Evolutionary conservation across 805 yeast genomes (phyloP).

Genomic region (Myxozyma neglecta): DNA sequence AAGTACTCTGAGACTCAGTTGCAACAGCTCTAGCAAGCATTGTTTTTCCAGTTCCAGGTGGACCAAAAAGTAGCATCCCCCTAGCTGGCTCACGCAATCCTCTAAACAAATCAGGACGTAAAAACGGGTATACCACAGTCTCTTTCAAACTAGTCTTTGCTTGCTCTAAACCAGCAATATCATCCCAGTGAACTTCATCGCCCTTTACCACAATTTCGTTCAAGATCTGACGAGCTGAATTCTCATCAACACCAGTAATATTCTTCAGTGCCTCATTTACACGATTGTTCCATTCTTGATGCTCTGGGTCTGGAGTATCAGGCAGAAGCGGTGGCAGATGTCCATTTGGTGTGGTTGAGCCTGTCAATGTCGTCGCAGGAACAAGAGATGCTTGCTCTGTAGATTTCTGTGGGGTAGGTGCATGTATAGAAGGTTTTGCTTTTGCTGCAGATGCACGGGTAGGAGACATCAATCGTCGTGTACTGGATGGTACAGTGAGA

Average conservation of each 20-base stretch:
- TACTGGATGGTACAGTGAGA: conserved; percentile 1
- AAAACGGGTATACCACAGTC: conserved; percentile 92
- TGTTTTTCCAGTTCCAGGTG: conserved; percentile 99
- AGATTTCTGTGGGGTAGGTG: conserved; percentile 4
- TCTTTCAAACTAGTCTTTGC: conserved; percentile 89
- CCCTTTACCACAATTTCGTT: conserved; percentile 87
- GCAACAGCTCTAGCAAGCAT: conserved; percentile 98
- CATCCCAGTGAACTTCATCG: conserved; percentile 92
- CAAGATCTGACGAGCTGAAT: conserved; percentile 77
- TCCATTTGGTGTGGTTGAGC: not conserved
- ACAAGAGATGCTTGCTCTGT: conserved; percentile 5
- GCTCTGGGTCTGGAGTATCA: conserved; percentile 28
- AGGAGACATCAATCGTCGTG: conserved; percentile 12
- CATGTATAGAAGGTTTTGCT: conserved; percentile 6
- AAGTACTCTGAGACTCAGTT: conserved; percentile 88
- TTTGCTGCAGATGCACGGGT: conserved; percentile 14
- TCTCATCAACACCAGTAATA: conserved; percentile 68
- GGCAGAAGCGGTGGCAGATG: conserved; percentile 19
- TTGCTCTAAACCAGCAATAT: conserved; percentile 86
- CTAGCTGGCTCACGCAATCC: conserved; percentile 92
- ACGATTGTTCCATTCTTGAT: conserved; percentile 26
- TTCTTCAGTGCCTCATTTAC: conserved; percentile 39
- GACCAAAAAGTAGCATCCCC: conserved; percentile 96
- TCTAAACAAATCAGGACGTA: conserved; percentile 87
- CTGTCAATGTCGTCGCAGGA: conserved; percentile 2